These are phyloP conservation scores for Taphrina wiesneri DNA, from an alignment of 1,139 yeast species.

Conservation along the genomic window DNA sequence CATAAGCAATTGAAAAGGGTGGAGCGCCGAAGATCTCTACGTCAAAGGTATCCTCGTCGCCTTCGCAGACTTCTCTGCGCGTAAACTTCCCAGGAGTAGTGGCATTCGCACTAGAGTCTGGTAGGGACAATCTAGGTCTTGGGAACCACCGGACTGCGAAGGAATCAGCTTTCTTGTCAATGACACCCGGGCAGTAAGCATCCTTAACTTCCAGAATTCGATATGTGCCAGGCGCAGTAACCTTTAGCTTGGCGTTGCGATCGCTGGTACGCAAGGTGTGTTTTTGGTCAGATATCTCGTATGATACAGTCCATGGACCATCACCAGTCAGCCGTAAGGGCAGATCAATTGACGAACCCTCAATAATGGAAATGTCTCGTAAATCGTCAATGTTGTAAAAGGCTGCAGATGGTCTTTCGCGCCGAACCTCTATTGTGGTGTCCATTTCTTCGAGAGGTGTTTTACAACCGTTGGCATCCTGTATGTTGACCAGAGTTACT, in stretches of 20 bases:
- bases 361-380: conserved; percentile 45
- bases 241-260: conserved; percentile 48
- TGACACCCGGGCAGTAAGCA: conserved; percentile 67
- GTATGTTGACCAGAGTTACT: conserved; percentile 61
- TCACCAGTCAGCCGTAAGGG: conserved; percentile 62
- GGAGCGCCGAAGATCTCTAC: conserved; percentile 58
- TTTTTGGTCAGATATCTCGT: conserved; percentile 36
- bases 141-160: conserved; percentile 56
- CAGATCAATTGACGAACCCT: conserved; percentile 60
- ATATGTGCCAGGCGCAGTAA: conserved; percentile 64
- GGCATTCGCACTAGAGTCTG: conserved; percentile 43
- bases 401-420: conserved; percentile 62
- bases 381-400: conserved; percentile 50
- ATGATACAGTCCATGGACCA: conserved; percentile 42
- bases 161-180: conserved; percentile 47
- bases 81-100: conserved; percentile 42
- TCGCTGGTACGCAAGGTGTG: conserved; percentile 32
- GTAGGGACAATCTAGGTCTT: conserved; percentile 56
- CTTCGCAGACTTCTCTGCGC: conserved; percentile 53
- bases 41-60: conserved; percentile 54
- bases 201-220: conserved; percentile 60
- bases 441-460: conserved; percentile 64
- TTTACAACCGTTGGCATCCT: conserved; percentile 72
- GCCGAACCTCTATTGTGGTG: conserved; percentile 62
- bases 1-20: conserved; percentile 74